phyloP scores from a whole-genome alignment of 805 yeast genomes.

The Candida xiaguanensis region DNA sequence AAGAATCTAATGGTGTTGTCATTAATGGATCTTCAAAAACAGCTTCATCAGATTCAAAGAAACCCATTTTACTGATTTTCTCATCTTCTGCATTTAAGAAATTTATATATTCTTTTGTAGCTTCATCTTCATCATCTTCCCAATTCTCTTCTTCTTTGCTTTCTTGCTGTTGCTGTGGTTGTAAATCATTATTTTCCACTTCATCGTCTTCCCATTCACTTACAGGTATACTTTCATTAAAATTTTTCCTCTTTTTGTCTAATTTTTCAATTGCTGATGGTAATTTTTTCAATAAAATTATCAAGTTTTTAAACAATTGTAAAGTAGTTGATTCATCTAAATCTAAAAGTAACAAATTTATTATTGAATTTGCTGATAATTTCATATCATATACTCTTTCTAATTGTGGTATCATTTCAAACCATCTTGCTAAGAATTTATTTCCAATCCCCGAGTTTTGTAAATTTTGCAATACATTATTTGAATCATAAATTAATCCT shows the following conservation, averaged over 20 bases:
- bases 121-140: constrained; percentile 7
- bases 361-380: constrained; percentile 63
- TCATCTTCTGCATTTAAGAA: constrained; percentile 16
- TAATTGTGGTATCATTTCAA: constrained; percentile 49
- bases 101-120: constrained; percentile 17
- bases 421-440: constrained; percentile 66
- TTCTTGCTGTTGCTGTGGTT: background rate
- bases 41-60: constrained; percentile 51
- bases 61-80: constrained; percentile 23
- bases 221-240: constrained; percentile 19
- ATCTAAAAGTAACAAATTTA: constrained; percentile 39
- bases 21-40: constrained; percentile 71
- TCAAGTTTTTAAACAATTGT: constrained; percentile 11
- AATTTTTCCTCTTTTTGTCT: constrained; percentile 61
- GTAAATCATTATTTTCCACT: constrained; percentile 4
- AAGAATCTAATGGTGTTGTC: constrained; percentile 66
- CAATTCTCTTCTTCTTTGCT: constrained; percentile 2
- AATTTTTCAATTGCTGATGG: constrained; percentile 70
- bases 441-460: constrained; percentile 38
- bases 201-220: constrained; percentile 8
- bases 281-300: constrained; percentile 43
- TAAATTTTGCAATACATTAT: constrained; percentile 48
- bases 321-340: constrained; percentile 14
- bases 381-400: constrained; percentile 76
- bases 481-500: constrained; percentile 59